Conservation (phyloP, 202 grass and related monocot species). For the Panicum virgatum region DNA sequence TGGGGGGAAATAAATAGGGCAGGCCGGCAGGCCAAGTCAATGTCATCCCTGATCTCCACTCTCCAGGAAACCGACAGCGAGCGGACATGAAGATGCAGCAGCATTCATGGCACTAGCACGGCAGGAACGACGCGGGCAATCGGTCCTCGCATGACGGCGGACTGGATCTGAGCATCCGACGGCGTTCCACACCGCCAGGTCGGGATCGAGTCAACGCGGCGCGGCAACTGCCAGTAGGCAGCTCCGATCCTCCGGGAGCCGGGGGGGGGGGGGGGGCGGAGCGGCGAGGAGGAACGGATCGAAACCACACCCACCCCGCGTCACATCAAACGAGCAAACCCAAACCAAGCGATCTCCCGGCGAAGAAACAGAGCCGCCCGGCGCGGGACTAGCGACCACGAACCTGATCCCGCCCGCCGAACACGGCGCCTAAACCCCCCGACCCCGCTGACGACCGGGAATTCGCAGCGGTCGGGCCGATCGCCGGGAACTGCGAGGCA, state of each 20-base stretch:
- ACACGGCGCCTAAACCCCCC: background rate
- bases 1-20: background rate
- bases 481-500: background rate
- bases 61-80: background rate
- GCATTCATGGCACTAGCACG: background rate
- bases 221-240: background rate
- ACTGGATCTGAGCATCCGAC: constrained; percentile 37
- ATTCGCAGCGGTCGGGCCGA: background rate
- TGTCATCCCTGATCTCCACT: background rate
- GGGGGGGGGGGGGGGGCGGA: too few relatives aligned
- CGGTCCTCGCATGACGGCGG: background rate
- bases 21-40: background rate
- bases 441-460: background rate
- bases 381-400: background rate
- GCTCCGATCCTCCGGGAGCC: constrained; percentile 30
- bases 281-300: background rate
- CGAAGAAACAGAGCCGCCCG: too few relatives aligned
- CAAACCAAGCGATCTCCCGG: background rate
- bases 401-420: background rate
- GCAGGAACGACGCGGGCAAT: background rate
- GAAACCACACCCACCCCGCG: background rate
- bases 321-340: background rate
- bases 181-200: background rate
- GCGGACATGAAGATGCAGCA: background rate
- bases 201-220: constrained; percentile 17